Conservation (phyloP, 2,329 filamentous ascomycete species). For the Ceratocystis cacaofunesta region DNA sequence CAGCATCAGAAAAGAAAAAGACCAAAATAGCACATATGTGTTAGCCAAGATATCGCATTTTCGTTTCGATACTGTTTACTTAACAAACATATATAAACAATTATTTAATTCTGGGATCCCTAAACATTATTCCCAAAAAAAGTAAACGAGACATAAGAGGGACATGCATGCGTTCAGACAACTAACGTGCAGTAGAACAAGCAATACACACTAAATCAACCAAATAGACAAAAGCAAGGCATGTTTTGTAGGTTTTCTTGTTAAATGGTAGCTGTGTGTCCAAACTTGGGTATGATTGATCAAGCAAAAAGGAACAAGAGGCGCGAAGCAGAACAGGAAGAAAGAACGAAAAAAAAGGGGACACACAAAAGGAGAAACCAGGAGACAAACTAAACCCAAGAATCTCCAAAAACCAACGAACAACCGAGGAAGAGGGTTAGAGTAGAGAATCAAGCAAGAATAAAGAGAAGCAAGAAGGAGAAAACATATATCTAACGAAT, state of each 20-base stretch:
- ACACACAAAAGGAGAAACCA: slow-evolving; percentile 9
- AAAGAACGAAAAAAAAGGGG: not conserved
- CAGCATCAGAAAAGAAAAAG: not conserved
- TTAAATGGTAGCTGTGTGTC: not conserved
- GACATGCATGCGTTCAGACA: not conserved
- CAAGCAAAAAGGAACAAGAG: slow-evolving; percentile 11
- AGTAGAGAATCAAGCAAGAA: slow-evolving; percentile 2
- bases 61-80: not conserved
- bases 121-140: not conserved
- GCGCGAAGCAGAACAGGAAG: not conserved
- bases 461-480: not conserved
- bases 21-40: not conserved
- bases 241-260: not conserved
- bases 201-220: not conserved
- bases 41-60: not conserved
- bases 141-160: not conserved
- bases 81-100: not conserved
- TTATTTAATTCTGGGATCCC: not conserved
- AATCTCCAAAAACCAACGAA: not conserved
- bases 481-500: slow-evolving; percentile 2
- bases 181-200: too few relatives aligned
- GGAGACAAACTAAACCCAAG: slow-evolving; percentile 1
- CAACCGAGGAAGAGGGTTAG: slow-evolving; percentile 6
- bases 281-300: slow-evolving; percentile 17
- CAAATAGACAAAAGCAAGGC: not conserved